A percentile compares a stretch with the other conserved stretches of the same genome.
These are phyloP conservation scores for Akanthomyces dipterigenus DNA, from an alignment of 2,329 filamentous ascomycete genomes.

Conservation along the genomic window DNA sequence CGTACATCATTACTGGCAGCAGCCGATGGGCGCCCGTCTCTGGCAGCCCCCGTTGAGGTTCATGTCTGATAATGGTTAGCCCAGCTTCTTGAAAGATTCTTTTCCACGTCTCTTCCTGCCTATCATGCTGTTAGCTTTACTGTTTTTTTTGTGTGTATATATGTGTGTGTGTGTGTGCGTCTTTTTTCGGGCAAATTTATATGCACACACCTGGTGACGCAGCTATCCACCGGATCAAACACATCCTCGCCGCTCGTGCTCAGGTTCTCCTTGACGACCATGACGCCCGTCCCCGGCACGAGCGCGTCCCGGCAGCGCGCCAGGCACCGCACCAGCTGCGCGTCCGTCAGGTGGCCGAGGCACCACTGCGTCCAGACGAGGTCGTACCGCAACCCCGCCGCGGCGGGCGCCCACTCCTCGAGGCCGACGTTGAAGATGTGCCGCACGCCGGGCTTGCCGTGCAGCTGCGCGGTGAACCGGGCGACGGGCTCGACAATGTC, in stretches of 20 bases:
- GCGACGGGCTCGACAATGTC: slow-evolving; percentile 81
- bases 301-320: slow-evolving; percentile 45
- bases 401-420: slow-evolving; percentile 57
- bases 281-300: slow-evolving; percentile 23
- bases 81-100: slow-evolving; percentile 63
- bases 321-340: slow-evolving; percentile 63
- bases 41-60: slow-evolving; percentile 64
- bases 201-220: slow-evolving; percentile 63
- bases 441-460: slow-evolving; percentile 49
- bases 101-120: slow-evolving; percentile 66
- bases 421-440: slow-evolving; percentile 66
- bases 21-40: slow-evolving; percentile 46
- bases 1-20: slow-evolving; percentile 72
- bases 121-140: slow-evolving; percentile 20
- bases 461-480: slow-evolving; percentile 66
- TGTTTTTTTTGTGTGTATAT: no score
- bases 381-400: slow-evolving; percentile 55
- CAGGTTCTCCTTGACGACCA: slow-evolving; percentile 61
- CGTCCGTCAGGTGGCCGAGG: slow-evolving; percentile 71
- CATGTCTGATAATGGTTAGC: slow-evolving; percentile 59
- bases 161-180: no score
- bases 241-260: slow-evolving; percentile 52
- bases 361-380: slow-evolving; percentile 92
- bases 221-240: slow-evolving; percentile 70
- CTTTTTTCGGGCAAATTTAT: no score